A percentile compares a stretch with the other conserved stretches of the same genome.
Evolutionary conservation across 2,329 filamentous ascomycete species (phyloP).

Genomic region (Fusarium sp.): DNA sequence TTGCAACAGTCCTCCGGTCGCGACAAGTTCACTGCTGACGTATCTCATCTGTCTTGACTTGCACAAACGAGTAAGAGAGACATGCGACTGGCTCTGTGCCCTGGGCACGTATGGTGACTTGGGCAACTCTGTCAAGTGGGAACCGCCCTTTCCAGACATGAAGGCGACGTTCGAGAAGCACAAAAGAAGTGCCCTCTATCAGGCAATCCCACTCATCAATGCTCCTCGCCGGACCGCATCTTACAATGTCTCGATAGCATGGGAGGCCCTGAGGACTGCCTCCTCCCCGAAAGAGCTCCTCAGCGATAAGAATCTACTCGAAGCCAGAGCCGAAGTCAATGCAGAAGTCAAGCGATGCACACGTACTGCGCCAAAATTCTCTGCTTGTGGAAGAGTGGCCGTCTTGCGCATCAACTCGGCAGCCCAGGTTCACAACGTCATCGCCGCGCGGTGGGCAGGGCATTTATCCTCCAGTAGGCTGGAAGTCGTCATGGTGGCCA

Average conservation of each 20-base stretch:
- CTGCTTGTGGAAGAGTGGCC: constrained; percentile 70
- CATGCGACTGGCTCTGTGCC: constrained; percentile 71
- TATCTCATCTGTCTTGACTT: constrained; percentile 72
- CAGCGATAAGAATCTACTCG: constrained; percentile 60
- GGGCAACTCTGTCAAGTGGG: constrained; percentile 74
- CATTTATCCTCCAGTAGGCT: constrained; percentile 69
- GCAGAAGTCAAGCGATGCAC: constrained; percentile 71
- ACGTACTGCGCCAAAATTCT: constrained; percentile 73
- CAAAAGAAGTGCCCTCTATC: constrained; percentile 72
- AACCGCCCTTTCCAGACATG: constrained; percentile 76
- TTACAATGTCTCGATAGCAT: constrained; percentile 71
- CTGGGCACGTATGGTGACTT: constrained; percentile 77
- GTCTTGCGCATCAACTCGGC: constrained; percentile 71
- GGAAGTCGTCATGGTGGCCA: constrained; percentile 75
- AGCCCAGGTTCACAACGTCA: constrained; percentile 75
- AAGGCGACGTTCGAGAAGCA: constrained; percentile 68
- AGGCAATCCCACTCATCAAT: constrained; percentile 73
- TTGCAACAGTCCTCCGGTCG: constrained; percentile 73
- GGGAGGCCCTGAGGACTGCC: constrained; percentile 67
- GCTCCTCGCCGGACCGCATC: constrained; percentile 72
- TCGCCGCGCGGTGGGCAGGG: constrained; percentile 75
- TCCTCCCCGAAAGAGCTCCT: constrained; percentile 64
- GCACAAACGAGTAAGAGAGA: constrained; percentile 60
- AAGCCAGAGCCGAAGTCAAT: constrained; percentile 68
- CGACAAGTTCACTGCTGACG: constrained; percentile 72